A percentile compares a stretch with the other conserved stretches of the same genome.
Evolutionary conservation across 108 stramenopile species (phyloP).

Genomic region (Cyclostephanos invisitatus): DNA sequence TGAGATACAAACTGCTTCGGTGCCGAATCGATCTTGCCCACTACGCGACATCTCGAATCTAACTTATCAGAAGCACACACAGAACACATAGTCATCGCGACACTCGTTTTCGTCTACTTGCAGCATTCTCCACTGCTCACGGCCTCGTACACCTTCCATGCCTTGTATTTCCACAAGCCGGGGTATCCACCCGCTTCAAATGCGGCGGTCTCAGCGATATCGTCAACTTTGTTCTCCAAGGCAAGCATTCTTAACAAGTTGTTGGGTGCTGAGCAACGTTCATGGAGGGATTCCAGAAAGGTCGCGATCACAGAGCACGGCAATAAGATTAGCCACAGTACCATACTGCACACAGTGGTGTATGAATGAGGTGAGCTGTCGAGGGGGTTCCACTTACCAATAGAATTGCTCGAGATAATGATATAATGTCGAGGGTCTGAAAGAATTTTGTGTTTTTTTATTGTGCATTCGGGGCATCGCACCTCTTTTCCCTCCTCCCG

Average conservation of each 20-base stretch:
- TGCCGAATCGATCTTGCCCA: neutral
- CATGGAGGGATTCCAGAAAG: neutral
- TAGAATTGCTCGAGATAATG: no score
- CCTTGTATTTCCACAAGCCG: conserved; percentile 31
- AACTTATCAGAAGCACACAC: neutral
- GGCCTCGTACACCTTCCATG: conserved; percentile 11
- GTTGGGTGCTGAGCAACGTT: neutral
- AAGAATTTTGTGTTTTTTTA: no score
- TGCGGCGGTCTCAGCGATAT: conserved; percentile 15
- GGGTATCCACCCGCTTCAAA: conserved; percentile 35
- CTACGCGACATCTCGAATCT: neutral
- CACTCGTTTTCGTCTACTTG: neutral
- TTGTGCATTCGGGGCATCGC: no score
- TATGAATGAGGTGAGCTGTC: no score
- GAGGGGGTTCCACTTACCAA: no score
- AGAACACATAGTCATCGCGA: neutral
- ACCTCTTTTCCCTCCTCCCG: no score
- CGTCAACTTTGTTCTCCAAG: conserved; percentile 32
- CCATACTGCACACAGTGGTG: no score
- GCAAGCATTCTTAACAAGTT: conserved; percentile 31
- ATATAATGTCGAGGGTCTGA: no score
- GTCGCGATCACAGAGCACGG: neutral
- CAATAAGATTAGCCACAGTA: neutral
- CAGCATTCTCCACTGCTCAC: conserved; percentile 5
- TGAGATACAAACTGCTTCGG: no score